Evolutionary conservation across 257 asterid genomes (phyloP).

Genomic region (Scutellaria barbata): DNA sequence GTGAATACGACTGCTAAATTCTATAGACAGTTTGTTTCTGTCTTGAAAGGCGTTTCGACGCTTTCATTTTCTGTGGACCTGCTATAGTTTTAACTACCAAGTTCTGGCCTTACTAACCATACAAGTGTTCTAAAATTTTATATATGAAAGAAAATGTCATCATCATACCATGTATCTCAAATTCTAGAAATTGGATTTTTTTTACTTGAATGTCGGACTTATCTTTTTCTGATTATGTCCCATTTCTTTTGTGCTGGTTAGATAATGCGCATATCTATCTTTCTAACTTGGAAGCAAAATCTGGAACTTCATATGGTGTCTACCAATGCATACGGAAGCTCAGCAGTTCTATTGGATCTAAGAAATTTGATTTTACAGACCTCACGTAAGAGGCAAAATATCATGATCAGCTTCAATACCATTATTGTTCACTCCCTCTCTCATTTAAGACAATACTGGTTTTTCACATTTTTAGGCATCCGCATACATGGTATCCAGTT

Average conservation of each 20-base stretch:
- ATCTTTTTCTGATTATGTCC: constrained; percentile 24
- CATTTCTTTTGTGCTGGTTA: constrained; percentile 41
- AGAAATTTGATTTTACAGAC: constrained; percentile 77
- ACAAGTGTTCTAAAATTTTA: not conserved
- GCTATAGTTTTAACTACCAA: not conserved
- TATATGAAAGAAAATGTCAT: not conserved
- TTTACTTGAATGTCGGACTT: not conserved
- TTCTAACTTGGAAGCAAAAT: constrained; percentile 43
- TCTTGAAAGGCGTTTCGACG: not conserved
- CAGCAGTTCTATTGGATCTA: constrained; percentile 48
- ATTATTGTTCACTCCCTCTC: constrained; percentile 15
- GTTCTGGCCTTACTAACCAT: not conserved
- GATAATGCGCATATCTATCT: constrained; percentile 46
- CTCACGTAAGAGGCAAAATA: constrained; percentile 69
- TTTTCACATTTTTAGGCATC: constrained; percentile 55
- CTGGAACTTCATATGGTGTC: constrained; percentile 41
- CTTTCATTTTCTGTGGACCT: not conserved
- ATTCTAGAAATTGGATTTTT: not conserved
- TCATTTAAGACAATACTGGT: not conserved
- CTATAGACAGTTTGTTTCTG: not conserved
- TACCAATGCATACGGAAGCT: constrained; percentile 48
- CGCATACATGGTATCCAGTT: constrained; percentile 90
- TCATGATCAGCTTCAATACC: constrained; percentile 27
- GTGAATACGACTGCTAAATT: not conserved
- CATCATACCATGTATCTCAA: not conserved